Evolutionary conservation across 2,329 filamentous ascomycete species (phyloP).

Genomic region (Ophiostoma fasciatum): DNA sequence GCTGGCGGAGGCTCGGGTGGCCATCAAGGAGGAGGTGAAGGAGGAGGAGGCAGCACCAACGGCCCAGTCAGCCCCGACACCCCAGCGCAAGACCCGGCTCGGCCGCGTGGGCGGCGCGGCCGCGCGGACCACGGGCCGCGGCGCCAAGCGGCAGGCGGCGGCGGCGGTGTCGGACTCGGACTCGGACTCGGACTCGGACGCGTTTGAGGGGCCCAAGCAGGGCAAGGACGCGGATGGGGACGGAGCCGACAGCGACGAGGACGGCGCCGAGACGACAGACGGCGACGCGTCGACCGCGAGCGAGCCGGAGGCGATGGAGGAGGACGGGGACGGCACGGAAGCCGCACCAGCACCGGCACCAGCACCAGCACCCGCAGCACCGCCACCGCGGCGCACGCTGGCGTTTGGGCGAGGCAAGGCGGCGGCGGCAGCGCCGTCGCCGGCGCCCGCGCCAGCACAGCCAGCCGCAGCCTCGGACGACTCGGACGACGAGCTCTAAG

Average conservation of each 20-base stretch:
- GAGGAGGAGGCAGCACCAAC: not conserved
- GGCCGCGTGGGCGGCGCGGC: too few relatives aligned
- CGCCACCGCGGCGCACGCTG: slow-evolving; percentile 16
- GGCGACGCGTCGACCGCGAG: slow-evolving; percentile 29
- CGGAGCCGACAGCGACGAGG: not conserved
- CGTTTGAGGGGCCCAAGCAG: slow-evolving; percentile 29
- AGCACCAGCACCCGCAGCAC: slow-evolving; percentile 1
- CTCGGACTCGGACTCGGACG: slow-evolving; percentile 29
- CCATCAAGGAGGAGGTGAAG: slow-evolving; percentile 14
- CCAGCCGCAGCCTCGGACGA: slow-evolving; percentile 21
- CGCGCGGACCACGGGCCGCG: not conserved
- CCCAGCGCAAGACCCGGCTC: not conserved
- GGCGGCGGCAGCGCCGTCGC: slow-evolving; percentile 2
- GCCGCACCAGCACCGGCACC: not conserved
- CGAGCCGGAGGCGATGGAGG: slow-evolving; percentile 18
- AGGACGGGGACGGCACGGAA: slow-evolving; percentile 1
- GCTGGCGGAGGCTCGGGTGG: slow-evolving; percentile 7
- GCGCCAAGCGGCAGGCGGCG: slow-evolving; percentile 17
- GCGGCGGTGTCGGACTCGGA: slow-evolving; percentile 24
- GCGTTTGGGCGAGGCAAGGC: slow-evolving; percentile 7
- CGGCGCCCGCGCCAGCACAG: slow-evolving; percentile 7
- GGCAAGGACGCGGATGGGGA: not conserved
- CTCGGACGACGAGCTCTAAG: slow-evolving; percentile 37
- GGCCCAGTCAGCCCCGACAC: not conserved
- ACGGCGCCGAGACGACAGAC: slow-evolving; percentile 14